A percentile compares a stretch with the other conserved stretches of the same genome.
phyloP scores from a whole-genome alignment of 176 grass and related monocot genomes.

The Hordeum vulgare region MorexV3_pseudomolecules_assembly NC_058522.1:508029137-508029636 shows the following conservation, averaged over 20 bases:
- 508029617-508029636: constrained; percentile 29
- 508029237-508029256: constrained; percentile 62
- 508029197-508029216: constrained; percentile 42
- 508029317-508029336: neutral
- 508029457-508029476: constrained; percentile 36
- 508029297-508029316: neutral
- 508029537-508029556: constrained; percentile 38
- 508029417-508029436: constrained; percentile 44
- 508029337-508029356: constrained; percentile 32
- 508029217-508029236: constrained; percentile 27
- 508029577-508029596: neutral
- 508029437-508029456: constrained; percentile 25
- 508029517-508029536: constrained; percentile 35
- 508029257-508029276: constrained; percentile 45
- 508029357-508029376: constrained; percentile 58
- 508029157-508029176: constrained; percentile 38
- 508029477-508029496: constrained; percentile 35
- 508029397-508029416: constrained; percentile 16
- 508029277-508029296: constrained; percentile 46
- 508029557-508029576: constrained; percentile 16
- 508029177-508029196: constrained; percentile 53
- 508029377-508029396: constrained; percentile 21
- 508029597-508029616: neutral
- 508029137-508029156: constrained; percentile 58
- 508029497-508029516: constrained; percentile 22